Conservation (phyloP, 345 rosid genomes). For the Salix caprea region DNA sequence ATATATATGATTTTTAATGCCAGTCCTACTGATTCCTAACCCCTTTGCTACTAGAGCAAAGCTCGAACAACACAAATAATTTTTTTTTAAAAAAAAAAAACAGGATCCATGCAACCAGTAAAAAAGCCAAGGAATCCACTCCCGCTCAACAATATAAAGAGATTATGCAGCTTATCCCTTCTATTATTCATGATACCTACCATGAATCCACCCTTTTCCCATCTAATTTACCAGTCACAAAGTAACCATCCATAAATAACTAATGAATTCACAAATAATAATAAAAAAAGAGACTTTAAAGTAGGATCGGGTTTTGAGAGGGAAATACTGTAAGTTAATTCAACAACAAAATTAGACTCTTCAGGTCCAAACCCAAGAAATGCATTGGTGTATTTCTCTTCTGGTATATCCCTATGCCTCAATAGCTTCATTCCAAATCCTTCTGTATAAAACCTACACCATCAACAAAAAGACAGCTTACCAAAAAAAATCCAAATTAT, state of each 20-base stretch:
- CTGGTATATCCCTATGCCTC: too few relatives aligned
- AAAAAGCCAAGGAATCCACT: neutral
- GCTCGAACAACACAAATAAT: neutral
- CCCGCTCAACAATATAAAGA: neutral
- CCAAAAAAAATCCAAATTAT: too few relatives aligned
- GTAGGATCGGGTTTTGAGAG: neutral
- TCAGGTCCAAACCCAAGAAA: conserved; percentile 42
- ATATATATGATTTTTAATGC: neutral
- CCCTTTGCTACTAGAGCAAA: neutral
- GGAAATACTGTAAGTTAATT: conserved; percentile 78
- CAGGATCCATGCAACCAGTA: neutral
- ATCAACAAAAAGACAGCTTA: too few relatives aligned
- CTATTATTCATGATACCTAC: neutral
- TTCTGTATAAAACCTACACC: too few relatives aligned
- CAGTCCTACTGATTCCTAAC: neutral
- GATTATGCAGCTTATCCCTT: neutral
- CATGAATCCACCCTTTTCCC: neutral
- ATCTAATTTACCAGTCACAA: neutral
- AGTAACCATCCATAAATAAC: neutral
- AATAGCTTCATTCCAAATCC: too few relatives aligned
- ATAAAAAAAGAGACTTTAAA: neutral
- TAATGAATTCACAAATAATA: neutral
- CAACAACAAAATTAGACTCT: conserved; percentile 67
- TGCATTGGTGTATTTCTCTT: too few relatives aligned
- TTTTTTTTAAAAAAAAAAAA: neutral